Conservation (phyloP, 2,329 filamentous ascomycete species). For the Aspergillus japonicus region DNA sequence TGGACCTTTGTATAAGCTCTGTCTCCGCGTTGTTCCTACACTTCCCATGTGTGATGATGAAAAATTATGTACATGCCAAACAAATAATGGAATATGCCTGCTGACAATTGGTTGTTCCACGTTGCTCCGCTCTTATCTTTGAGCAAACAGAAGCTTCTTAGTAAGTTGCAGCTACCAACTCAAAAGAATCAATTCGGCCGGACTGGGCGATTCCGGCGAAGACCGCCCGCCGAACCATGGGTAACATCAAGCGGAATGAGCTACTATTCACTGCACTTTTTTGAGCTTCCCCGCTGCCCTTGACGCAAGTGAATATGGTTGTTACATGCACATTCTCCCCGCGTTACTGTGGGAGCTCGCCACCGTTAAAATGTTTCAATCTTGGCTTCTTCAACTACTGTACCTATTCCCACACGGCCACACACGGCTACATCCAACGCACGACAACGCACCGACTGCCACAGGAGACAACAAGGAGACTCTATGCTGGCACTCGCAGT, state of each 20-base stretch:
- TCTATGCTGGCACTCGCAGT: neutral
- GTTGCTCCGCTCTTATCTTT: neutral
- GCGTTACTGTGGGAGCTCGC: neutral
- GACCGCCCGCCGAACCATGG: constrained; percentile 6
- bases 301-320: constrained; percentile 19
- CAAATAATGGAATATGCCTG: neutral
- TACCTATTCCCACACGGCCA: neutral
- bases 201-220: neutral
- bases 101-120: neutral
- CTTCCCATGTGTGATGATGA: neutral
- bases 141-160: neutral
- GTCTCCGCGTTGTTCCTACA: neutral
- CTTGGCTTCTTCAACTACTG: neutral
- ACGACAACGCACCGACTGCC: neutral
- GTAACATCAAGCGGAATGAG: neutral
- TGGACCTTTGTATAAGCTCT: neutral
- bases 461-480: neutral
- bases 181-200: neutral
- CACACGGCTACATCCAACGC: neutral
- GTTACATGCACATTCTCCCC: neutral
- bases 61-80: neutral
- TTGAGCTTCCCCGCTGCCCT: constrained; percentile 3
- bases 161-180: neutral
- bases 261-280: neutral
- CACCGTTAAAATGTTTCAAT: neutral